Evolutionary conservation across 1,284 basidiomycete species (phyloP), one percentile per base, ranked within the genome.

Genomic region (Lentinula novae-zelandiae): DNA sequence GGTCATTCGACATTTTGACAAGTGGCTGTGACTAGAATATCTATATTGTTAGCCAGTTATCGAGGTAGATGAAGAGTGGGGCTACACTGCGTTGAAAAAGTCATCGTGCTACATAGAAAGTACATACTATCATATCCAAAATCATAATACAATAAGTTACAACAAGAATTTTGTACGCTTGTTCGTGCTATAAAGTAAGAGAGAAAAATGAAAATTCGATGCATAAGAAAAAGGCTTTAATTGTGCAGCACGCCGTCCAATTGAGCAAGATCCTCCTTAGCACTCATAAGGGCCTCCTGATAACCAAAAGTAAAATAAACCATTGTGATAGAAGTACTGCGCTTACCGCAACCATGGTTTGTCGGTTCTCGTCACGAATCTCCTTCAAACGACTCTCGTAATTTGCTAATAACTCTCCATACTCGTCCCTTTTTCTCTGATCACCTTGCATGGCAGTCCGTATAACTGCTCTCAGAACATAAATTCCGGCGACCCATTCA

Each of bases 371-470:
- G 63, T 85, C 83, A 66, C 82, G 82, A 62, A 86, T 84, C 65
- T 86, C 83, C 66, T 84, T 85, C 84, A 84, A 85, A 54, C 83
- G 71, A 7, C 77, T 73, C 65, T 85, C 84, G 66, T 85, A 85
- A 5, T 74, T 77, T 40, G 75, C 73, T 66, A 85, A 59, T 17
- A 85, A 63, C 38, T 77, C 77, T 60, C 80, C 81, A 66, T 82
- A 84, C 60, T 82, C 80, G 44, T 75, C 74, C 64, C 78, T 72
- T 63, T 76, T 74, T 62, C 74, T 70, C 46, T 75, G 65, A 62
- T 78, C 76, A 0, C 75, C 75, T 42, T 76, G 71, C 67, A 77
- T 72, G 4, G 74, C 77, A n/a, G 77, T 79, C 57, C 81, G 71
- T 58, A 83, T 84, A 50, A 85, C 75, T 36, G 81, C 79, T 8